A percentile compares a stretch with the other conserved stretches of the same genome.
Conservation (phyloP, 2,329 filamentous ascomycete species). For the Amphichorda felina region DNA sequence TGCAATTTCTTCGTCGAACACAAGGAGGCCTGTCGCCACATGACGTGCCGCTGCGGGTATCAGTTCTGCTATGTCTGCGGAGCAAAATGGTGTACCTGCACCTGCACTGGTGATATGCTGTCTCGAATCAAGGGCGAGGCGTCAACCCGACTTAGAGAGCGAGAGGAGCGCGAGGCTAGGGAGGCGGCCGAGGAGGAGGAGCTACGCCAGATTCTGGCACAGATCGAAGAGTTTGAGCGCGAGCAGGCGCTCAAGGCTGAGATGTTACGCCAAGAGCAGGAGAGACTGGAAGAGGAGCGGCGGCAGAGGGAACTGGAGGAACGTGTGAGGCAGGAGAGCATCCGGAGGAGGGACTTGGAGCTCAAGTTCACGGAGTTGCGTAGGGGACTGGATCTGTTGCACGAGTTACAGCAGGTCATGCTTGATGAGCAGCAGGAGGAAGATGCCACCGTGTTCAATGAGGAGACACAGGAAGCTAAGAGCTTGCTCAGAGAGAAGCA, state of each 20-base stretch:
- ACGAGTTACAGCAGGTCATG: constrained; percentile 27
- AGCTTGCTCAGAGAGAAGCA: constrained; percentile 20
- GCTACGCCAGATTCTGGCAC: constrained; percentile 24
- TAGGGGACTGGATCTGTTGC: constrained; percentile 22
- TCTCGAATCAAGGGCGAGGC: constrained; percentile 22
- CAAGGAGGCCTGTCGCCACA: constrained; percentile 71
- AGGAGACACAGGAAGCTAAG: constrained; percentile 11
- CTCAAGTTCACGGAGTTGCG: constrained; percentile 25
- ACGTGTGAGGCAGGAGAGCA: constrained; percentile 24
- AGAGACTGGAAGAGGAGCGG: constrained; percentile 21
- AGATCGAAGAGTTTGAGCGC: constrained; percentile 35
- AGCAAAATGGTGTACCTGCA: constrained; percentile 59
- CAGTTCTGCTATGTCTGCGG: constrained; percentile 81
- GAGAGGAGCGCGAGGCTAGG: constrained; percentile 16
- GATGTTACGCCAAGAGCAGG: constrained; percentile 23
- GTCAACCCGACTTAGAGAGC: constrained; percentile 9
- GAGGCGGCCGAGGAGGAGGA: constrained; percentile 23
- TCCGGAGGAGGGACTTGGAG: constrained; percentile 24
- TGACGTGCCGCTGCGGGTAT: constrained; percentile 72
- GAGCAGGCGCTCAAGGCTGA: constrained; percentile 30
- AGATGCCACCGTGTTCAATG: constrained; percentile 15
- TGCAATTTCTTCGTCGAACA: constrained; percentile 68
- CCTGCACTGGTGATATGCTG: constrained; percentile 42
- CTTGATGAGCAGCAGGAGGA: constrained; percentile 25
- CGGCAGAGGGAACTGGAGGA: constrained; percentile 24